These are phyloP conservation scores for Zygosaccharomyces siamensis DNA, from an alignment of 805 yeast genomes.

Conservation along the genomic window DNA sequence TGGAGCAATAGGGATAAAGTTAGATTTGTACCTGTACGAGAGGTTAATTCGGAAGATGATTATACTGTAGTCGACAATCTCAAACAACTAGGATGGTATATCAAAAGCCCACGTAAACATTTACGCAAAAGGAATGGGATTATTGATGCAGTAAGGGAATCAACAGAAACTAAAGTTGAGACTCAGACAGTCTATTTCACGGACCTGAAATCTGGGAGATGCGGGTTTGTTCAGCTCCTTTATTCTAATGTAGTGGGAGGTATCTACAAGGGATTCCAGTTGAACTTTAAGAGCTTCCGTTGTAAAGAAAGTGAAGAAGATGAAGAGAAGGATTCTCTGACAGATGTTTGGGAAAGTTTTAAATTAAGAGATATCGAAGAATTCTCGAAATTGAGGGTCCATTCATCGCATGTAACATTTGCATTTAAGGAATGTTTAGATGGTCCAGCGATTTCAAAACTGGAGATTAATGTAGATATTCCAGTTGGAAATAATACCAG, in stretches of 20 bases:
- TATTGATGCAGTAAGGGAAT: conserved; percentile 13
- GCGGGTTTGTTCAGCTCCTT: conserved; percentile 50
- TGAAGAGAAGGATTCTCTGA: conserved; percentile 24
- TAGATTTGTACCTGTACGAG: conserved; percentile 14
- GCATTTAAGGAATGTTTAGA: conserved; percentile 15
- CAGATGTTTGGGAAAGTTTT: conserved; percentile 46
- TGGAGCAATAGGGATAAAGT: conserved; percentile 12
- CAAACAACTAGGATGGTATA: conserved; percentile 15
- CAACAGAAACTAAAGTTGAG: conserved; percentile 42
- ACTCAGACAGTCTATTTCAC: conserved; percentile 54
- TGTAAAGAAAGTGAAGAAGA: conserved; percentile 8
- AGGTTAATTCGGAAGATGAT: conserved; percentile 11
- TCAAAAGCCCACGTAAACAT: conserved; percentile 8
- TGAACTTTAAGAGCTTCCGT: conserved; percentile 44
- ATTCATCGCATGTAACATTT: conserved; percentile 18
- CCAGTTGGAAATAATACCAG: conserved; percentile 5
- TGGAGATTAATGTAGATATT: conserved; percentile 16
- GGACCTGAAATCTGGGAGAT: conserved; percentile 38
- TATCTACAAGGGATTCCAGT: conserved; percentile 49
- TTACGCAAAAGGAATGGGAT: conserved; percentile 7
- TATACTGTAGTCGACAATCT: conserved; percentile 14
- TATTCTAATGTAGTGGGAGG: conserved; percentile 49
- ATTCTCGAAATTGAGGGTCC: conserved; percentile 20
- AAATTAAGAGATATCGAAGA: conserved; percentile 32
- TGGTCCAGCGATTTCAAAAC: conserved; percentile 11